These are phyloP conservation scores for Actinomortierella wolfii DNA, from an alignment of 371 early-diverging fungal genomes.

Conservation along the genomic window DNA sequence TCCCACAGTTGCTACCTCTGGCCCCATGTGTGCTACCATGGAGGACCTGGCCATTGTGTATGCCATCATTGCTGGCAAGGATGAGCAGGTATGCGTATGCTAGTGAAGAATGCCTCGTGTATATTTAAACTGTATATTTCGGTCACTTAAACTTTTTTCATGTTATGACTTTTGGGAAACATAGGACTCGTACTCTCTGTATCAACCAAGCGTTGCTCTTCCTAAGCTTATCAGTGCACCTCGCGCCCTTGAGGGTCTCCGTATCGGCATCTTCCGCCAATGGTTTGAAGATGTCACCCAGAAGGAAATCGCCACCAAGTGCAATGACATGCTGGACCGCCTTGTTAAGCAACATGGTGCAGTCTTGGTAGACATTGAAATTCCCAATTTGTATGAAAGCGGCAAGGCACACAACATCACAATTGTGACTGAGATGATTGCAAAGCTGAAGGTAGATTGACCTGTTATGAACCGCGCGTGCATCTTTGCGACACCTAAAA, in stretches of 20 bases:
- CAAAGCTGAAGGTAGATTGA: conserved; percentile 39
- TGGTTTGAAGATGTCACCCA: conserved; percentile 57
- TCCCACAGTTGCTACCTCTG: conserved; percentile 60
- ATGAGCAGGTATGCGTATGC: conserved; percentile 46
- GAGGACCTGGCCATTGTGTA: conserved; percentile 69
- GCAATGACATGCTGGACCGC: conserved; percentile 49
- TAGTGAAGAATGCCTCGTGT: background rate
- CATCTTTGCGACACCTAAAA: too few relatives aligned
- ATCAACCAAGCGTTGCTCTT: conserved; percentile 49
- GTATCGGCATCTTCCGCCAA: conserved; percentile 56
- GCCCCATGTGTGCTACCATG: conserved; percentile 69
- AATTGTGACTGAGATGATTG: conserved; percentile 66
- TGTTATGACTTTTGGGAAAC: background rate
- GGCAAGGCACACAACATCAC: conserved; percentile 67
- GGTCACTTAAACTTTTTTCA: background rate
- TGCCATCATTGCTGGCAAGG: conserved; percentile 66
- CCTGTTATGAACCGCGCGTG: too few relatives aligned
- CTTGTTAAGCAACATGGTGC: conserved; percentile 60
- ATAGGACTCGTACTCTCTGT: conserved; percentile 32
- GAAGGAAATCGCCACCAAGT: conserved; percentile 52
- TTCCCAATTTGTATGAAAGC: conserved; percentile 64
- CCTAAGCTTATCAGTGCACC: conserved; percentile 13
- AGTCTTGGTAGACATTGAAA: conserved; percentile 60
- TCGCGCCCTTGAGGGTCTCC: conserved; percentile 48
- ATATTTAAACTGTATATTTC: background rate